A percentile compares a stretch with the other conserved stretches of the same genome.
phyloP scores from a whole-genome alignment of 2,329 filamentous ascomycete species.

The Thermomyces lanuginosus region DNA sequence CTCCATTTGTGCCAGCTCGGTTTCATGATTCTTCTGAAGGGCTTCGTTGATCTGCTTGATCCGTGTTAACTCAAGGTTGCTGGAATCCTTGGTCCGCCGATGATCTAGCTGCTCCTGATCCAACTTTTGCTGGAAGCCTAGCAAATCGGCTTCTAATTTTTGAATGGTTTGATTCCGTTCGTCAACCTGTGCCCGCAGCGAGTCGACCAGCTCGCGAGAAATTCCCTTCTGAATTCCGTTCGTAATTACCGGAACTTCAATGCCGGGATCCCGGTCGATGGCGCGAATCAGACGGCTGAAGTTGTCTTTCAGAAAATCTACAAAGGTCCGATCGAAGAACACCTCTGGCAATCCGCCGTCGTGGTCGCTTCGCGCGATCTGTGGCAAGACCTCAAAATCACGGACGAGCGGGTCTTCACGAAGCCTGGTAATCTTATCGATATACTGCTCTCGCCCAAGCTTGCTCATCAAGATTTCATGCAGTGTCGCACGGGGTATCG shows the following conservation, averaged over 20 bases:
- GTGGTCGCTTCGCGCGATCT: conserved; percentile 42
- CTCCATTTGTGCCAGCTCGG: conserved; percentile 42
- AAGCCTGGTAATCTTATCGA: conserved; percentile 62
- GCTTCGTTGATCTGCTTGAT: conserved; percentile 54
- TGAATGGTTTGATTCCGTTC: conserved; percentile 50
- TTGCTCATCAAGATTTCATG: conserved; percentile 61
- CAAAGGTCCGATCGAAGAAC: conserved; percentile 70
- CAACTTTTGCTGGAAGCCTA: conserved; percentile 38
- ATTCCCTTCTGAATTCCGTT: conserved; percentile 77
- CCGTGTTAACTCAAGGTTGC: conserved; percentile 37
- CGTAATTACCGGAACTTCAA: conserved; percentile 66
- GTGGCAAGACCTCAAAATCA: conserved; percentile 75
- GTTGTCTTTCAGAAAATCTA: conserved; percentile 92
- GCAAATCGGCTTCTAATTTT: conserved; percentile 39
- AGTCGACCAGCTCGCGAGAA: conserved; percentile 83
- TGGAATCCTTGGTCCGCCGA: conserved; percentile 46
- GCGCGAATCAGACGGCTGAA: conserved; percentile 71
- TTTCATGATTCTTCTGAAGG: conserved; percentile 52
- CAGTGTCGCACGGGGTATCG: conserved; percentile 64
- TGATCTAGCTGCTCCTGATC: conserved; percentile 62
- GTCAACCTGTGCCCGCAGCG: conserved; percentile 58
- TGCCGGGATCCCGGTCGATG: conserved; percentile 76
- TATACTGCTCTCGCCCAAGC: conserved; percentile 72
- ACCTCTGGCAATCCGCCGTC: conserved; percentile 53
- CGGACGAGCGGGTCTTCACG: conserved; percentile 63